phyloP scores from a whole-genome alignment of 805 yeast genomes.

The Yarrowia deformans region DNA sequence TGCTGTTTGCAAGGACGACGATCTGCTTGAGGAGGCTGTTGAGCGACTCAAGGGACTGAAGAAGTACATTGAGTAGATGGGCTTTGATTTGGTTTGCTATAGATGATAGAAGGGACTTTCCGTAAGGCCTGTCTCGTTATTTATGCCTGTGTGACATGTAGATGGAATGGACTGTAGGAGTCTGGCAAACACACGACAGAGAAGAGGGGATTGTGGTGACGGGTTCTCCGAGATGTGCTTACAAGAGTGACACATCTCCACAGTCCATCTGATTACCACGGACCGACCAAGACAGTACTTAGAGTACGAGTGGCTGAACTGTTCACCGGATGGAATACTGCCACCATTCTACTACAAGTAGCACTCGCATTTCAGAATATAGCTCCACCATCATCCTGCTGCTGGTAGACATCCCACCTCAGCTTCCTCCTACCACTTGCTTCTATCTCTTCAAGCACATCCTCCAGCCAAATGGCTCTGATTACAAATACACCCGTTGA shows the following conservation, averaged over 20 bases:
- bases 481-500: too few species aligned
- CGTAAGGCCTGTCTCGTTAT: neutral
- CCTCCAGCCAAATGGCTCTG: too few species aligned
- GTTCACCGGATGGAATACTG: too few species aligned
- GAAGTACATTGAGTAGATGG: conserved; percentile 57
- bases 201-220: neutral
- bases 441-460: too few species aligned
- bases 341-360: too few species aligned
- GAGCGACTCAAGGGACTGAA: conserved; percentile 73
- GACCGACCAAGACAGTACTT: too few species aligned
- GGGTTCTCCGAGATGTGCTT: neutral
- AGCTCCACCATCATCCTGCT: too few species aligned
- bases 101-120: conserved; percentile 30
- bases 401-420: too few species aligned
- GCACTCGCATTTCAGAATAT: too few species aligned
- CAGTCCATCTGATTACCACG: neutral
- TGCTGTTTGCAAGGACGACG: conserved; percentile 95
- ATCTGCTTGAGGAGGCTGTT: conserved; percentile 80
- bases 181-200: neutral
- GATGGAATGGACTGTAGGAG: too few species aligned
- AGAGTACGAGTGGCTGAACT: too few species aligned
- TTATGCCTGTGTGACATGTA: neutral
- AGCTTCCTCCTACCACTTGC: too few species aligned
- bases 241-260: neutral
- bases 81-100: neutral